Conservation (phyloP, 1,284 basidiomycete species). For the Sanghuangporus sanghuang region DNA sequence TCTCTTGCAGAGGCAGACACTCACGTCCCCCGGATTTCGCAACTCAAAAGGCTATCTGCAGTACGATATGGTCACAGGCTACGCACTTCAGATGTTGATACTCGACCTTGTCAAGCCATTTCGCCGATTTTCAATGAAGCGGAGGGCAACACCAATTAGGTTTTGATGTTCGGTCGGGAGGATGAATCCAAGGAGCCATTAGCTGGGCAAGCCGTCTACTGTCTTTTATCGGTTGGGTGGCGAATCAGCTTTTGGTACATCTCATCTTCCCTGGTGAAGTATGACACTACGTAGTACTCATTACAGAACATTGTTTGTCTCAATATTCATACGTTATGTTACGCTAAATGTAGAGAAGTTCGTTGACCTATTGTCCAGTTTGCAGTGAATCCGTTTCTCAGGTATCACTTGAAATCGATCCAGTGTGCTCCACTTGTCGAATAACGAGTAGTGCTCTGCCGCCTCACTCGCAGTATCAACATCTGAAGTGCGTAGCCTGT, state of each 20-base stretch:
- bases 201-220: conserved; percentile 70
- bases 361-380: no score
- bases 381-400: no score
- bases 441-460: no score
- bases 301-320: neutral
- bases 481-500: no score
- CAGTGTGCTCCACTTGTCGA: no score
- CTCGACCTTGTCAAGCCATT: conserved; percentile 40
- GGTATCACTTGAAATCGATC: no score
- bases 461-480: no score
- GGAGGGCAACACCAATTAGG: conserved; percentile 15
- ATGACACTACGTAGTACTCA: neutral
- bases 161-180: conserved; percentile 40
- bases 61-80: no score
- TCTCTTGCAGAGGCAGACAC: no score
- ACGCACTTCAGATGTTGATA: no score
- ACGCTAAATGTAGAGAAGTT: neutral
- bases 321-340: neutral
- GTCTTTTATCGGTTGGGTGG: conserved; percentile 45
- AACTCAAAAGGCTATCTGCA: no score
- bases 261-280: neutral
- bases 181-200: conserved; percentile 33
- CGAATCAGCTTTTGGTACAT: conserved; percentile 69
- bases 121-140: conserved; percentile 22
- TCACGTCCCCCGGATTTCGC: no score